Base-by-base conservation (phyloP, 805 yeast genomes). In the Saccharomyces jurei region DNA sequence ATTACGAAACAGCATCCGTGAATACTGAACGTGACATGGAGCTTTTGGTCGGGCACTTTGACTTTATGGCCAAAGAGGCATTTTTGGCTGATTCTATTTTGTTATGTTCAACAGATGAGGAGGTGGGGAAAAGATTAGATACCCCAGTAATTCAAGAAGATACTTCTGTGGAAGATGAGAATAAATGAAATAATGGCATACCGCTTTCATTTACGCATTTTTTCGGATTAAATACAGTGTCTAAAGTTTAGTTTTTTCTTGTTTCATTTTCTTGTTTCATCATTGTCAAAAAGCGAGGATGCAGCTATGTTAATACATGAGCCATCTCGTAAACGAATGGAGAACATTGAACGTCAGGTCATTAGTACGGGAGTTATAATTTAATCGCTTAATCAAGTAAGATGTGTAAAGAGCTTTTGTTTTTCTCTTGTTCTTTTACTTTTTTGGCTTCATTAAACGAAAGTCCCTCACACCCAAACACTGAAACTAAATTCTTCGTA, bases 21-120 rank as follows among this genome's bases (percentile, higher is more conserved):
- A 73, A 73, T 50, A 68, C 72, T 31, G 82, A 80, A 55, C 64
- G 68, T 29, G 77, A 77, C 48, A 61, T 85, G 53, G 71, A 71
- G 46, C 53, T 68, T 31, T 62, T 82, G 14, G 69, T 71, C 63
- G 73, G 74, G 0, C 68, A 63, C 52, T 58, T 69, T n/a, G 61
- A 63, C 52, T 54, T 46, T 22, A 54, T 66, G 32, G 63, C 60
- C 5, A 58, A 64, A 29, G 68, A 65, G n/a, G 50, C 56, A 22
- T 56, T 64, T 46, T 49, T 64, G 8, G 69, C 63, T 6, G 66
- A 66, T 44, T 50, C 58, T 26, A 63, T 63, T 8, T 60, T 50
- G 30, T 46, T 63, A 28, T 63, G 66, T 41, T 53, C 55, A 52
- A 58, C 65, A 11, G 64, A 59, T 22, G 57, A 51, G 6, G 52